Evolutionary conservation across 176 grass and related monocot genomes (phyloP).

Genomic region (Rhynchospora breviuscula): DNA sequence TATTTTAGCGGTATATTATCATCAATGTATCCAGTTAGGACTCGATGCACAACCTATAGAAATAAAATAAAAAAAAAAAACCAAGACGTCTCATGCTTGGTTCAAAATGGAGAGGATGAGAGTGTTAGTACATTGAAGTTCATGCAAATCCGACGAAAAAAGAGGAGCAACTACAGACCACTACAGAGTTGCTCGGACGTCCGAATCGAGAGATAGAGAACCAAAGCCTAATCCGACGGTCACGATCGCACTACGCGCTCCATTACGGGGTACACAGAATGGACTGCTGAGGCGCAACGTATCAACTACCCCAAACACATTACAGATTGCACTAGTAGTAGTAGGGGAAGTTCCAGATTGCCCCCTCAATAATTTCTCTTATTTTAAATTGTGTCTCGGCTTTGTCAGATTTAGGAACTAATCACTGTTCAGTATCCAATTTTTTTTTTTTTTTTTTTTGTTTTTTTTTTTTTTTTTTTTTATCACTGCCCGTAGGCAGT

Average conservation of each 20-base stretch:
- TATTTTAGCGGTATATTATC: too few relatives aligned
- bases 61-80: not conserved
- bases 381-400: not conserved
- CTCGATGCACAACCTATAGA: not conserved
- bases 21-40: too few relatives aligned
- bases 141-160: not conserved
- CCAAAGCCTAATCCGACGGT: not conserved
- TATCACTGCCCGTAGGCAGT: too few relatives aligned
- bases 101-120: not conserved
- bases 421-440: not conserved
- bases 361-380: not conserved
- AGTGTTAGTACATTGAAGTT: not conserved
- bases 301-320: not conserved
- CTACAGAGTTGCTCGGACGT: constrained; percentile 2
- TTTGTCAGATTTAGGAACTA: not conserved
- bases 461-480: too few relatives aligned
- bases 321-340: not conserved
- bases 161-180: not conserved
- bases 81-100: not conserved
- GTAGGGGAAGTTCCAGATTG: not conserved
- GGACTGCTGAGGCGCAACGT: not conserved
- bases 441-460: too few relatives aligned
- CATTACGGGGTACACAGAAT: not conserved
- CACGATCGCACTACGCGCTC: not conserved
- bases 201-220: constrained; percentile 1